Evolutionary conservation across 192 early-diverging fungal genomes (phyloP), one percentile per base, ranked within the genome.

Genomic region (Geranomyces michiganensis): DNA sequence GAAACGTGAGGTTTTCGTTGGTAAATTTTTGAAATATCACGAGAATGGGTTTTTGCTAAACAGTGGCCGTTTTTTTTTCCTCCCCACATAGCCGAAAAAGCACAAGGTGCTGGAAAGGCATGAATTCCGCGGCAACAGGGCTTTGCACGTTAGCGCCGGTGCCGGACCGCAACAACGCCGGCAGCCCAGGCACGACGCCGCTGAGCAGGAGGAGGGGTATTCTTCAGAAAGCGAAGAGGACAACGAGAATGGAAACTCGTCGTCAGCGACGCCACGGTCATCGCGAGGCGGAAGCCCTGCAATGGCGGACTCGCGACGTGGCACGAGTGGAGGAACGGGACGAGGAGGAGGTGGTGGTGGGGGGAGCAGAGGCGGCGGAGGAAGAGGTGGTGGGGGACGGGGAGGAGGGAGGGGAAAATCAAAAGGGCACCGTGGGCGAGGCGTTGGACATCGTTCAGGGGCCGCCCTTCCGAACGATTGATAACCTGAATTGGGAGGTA

Each of bases 1-100:
- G 93, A 53, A 93, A 94, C 70, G 91, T 92, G 81, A 84, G 88
- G 83, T 22, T 73, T 26, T 27, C 9, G 14, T 10, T 10, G 56
- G 26, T n/a, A n/a, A n/a, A n/a, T n/a, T n/a, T n/a, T n/a, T n/a
- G n/a, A n/a, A n/a, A n/a, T n/a, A n/a, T 47, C 46, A n/a, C 46
- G 13, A n/a, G 46, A 12, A 47, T 47, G 46, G 13, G 13, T 47
- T 47, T n/a, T 47, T 12, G n/a, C 46, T 47, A 14, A 47, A 12
- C 13, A 12, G n/a, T 47, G 13, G 46, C n/a, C 46, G 12, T 47
- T 47, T 47, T 47, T 12, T 47, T 14, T 47, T 14, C 46, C 46
- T 47, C n/a, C n/a, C n/a, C 36, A 41, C 51, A 33, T 78, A 91
- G 88, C 91, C 92, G 12, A 77, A 81, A 47, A 90, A 90, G 71